Base-by-base conservation (phyloP, 306 rosid genomes). In the Ormosia emarginata region DNA sequence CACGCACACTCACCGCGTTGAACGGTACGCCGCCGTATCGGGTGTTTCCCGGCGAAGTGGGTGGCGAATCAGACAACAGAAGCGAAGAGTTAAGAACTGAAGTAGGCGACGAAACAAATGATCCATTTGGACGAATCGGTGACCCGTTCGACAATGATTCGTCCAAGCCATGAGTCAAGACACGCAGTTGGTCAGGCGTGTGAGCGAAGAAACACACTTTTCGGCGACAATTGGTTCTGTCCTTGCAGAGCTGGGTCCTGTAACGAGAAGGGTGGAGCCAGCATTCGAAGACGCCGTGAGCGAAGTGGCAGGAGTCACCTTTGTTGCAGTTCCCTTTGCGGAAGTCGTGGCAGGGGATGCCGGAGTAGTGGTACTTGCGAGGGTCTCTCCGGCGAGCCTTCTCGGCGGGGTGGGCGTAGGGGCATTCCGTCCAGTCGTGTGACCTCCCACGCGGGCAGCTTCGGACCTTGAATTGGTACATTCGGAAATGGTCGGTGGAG, bases 211-310 rank as follows among this genome's bases (percentile, higher is more conserved):
- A 95, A 15, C 99, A 95, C 1, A 95, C 97, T 7, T 92, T 85
- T 3, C 99, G 88, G 62, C 92, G 89, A 41, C 99, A 95, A 32
- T 40, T 32, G 1, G 86, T 73, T 2, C 98, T 92, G 65, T 95
- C 99, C 66, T 95, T 95, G 71, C 99, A 95, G 1, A 92, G 92
- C 71, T 93, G 98, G 8, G 99, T 95, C 57, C 98, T 59, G 78
- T 95, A 95, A 3, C 99, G 95, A 17, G 92, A 80, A 3, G 99
- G 99, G 57, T 95, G 99, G 3, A 95, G 95, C 99, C 99, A 95
- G 73, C 97, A 90, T 83, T 95, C 99, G 15, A 95, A 95, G 2
- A 95, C 97, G 39, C 99, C 99, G 6, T 95, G 99, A 9, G 99
- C 95, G 12, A 95, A 88, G 82, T 90, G 90, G 56, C 99, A 95